These are phyloP conservation scores for Rhododendron ferrugineum DNA, from an alignment of 148 eudicot species.

Conservation along the genomic window DNA sequence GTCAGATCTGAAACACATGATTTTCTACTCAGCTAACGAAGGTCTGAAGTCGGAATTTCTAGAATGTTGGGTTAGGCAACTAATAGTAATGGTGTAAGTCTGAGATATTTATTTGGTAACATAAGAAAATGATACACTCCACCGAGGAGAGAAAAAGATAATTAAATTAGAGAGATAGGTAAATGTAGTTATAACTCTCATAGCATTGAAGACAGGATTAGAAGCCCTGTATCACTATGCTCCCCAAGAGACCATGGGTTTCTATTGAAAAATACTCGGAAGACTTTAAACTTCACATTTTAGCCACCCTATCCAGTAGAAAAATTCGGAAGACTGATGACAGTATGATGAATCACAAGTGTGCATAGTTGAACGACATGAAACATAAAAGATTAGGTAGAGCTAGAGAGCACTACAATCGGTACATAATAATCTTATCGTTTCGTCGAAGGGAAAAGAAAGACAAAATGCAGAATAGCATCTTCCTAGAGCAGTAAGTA, in stretches of 20 bases:
- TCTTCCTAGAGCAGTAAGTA: not conserved
- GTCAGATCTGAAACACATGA: not conserved
- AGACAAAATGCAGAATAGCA: not conserved
- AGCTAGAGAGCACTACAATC: not conserved
- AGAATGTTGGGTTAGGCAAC: not conserved
- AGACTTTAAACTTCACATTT: not conserved
- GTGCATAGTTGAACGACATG: not conserved
- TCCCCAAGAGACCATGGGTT: not conserved
- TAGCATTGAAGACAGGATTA: not conserved
- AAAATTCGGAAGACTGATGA: not conserved
- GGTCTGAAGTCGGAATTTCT: not conserved
- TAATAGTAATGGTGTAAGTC: not conserved
- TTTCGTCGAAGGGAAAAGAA: not conserved
- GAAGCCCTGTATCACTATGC: not conserved
- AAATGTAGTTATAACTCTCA: not conserved
- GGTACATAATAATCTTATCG: not conserved
- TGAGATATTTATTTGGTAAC: not conserved
- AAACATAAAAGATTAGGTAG: not conserved
- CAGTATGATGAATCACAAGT: not conserved
- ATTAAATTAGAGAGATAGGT: not conserved
- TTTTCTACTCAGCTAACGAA: not conserved
- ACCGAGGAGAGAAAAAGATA: not conserved
- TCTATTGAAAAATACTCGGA: not conserved
- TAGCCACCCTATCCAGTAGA: not conserved
- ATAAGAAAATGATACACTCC: not conserved